phyloP scores from a whole-genome alignment of 306 rosid genomes.

The Amphicarpaea edgeworthii region DNA sequence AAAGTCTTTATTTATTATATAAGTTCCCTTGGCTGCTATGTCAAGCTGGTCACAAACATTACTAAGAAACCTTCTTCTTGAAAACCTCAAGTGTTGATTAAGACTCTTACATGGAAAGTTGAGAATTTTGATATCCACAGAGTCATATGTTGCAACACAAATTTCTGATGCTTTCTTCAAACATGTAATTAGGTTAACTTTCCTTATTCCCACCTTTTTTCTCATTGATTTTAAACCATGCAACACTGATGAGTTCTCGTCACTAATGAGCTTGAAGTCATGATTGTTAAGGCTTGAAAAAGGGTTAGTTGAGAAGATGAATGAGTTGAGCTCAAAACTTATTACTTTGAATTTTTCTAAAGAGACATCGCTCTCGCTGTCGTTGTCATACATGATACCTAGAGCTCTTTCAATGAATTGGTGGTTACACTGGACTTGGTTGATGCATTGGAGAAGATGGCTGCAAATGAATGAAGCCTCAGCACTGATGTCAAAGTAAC shows the following conservation, averaged over 20 bases:
- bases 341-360: not conserved
- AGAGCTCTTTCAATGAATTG: conserved; percentile 48
- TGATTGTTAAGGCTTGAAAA: not conserved
- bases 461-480: conserved; percentile 62
- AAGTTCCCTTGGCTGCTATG: conserved; percentile 65
- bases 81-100: not conserved
- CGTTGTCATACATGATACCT: conserved; percentile 10
- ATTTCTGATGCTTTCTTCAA: conserved; percentile 43
- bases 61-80: conserved; percentile 45
- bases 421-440: conserved; percentile 47
- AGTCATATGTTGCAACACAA: conserved; percentile 51
- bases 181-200: conserved; percentile 49
- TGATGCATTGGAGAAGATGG: conserved; percentile 58
- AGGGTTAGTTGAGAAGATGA: conserved; percentile 37
- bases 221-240: conserved; percentile 51
- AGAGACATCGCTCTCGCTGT: not conserved
- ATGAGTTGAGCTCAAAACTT: conserved; percentile 46
- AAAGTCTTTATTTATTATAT: conserved; percentile 60
- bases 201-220: conserved; percentile 50
- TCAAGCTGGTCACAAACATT: conserved; percentile 60
- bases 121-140: conserved; percentile 37
- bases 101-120: conserved; percentile 24
- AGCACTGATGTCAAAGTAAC: conserved; percentile 62
- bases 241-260: conserved; percentile 44
- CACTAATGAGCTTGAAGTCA: conserved; percentile 52